A percentile compares a stretch with the other conserved stretches of the same genome.
Evolutionary conservation across 768 basidiomycete genomes (phyloP).

Genomic region (Tricholoma sp.): DNA sequence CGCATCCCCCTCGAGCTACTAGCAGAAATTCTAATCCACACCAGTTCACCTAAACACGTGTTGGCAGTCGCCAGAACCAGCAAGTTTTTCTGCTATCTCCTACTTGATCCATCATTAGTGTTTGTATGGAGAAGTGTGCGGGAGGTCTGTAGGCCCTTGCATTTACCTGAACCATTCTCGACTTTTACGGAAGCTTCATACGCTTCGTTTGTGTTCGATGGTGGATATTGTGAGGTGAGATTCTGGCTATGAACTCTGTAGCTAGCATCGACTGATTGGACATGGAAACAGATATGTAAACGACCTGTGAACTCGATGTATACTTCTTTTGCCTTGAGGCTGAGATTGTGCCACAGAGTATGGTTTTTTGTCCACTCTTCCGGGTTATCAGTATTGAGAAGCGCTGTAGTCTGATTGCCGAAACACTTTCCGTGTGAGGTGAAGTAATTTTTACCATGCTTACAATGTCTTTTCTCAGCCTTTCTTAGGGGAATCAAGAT

Average conservation of each 20-base stretch:
- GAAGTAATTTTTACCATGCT: background rate
- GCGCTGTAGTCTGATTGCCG: conserved; percentile 4
- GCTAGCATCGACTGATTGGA: background rate
- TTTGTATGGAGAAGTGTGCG: conserved; percentile 62
- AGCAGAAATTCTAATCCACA: conserved; percentile 53
- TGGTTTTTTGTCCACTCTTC: background rate
- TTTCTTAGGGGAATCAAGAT: background rate
- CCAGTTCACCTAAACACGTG: conserved; percentile 48
- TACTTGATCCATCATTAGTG: conserved; percentile 37
- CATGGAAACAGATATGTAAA: conserved; percentile 31
- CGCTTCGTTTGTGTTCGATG: conserved; percentile 61
- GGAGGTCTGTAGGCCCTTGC: conserved; percentile 13
- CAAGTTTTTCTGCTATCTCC: conserved; percentile 46
- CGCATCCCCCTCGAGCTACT: conserved; percentile 58
- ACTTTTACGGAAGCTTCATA: conserved; percentile 52
- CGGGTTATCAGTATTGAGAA: background rate
- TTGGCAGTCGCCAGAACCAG: conserved; percentile 56
- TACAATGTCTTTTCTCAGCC: background rate
- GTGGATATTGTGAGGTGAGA: conserved; percentile 49
- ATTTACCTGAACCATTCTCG: conserved; percentile 20
- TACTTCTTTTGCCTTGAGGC: conserved; percentile 41
- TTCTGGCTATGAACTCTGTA: background rate
- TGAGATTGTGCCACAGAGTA: conserved; percentile 40
- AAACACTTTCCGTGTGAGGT: background rate
- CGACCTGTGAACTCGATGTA: conserved; percentile 32